A percentile compares a stretch with the other conserved stretches of the same genome.
phyloP scores from a whole-genome alignment of 805 yeast genomes.

The Yueomyces sinensis region DNA sequence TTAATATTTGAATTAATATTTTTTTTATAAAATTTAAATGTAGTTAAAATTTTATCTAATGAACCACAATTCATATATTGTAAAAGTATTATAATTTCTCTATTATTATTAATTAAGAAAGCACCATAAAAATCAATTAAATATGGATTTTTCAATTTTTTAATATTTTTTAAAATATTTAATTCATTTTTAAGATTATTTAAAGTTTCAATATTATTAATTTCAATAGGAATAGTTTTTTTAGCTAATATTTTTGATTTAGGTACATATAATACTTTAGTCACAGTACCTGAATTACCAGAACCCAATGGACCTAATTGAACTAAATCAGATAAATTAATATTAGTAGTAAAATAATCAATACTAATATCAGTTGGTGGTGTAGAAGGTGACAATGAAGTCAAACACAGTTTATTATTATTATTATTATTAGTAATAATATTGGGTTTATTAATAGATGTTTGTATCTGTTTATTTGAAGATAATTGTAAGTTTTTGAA shows the following conservation, averaged over 20 bases:
- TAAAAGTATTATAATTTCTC: constrained; percentile 82
- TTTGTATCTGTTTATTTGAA: not conserved
- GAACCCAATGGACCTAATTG: constrained; percentile 70
- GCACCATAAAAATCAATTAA: constrained; percentile 91
- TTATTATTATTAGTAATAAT: no score
- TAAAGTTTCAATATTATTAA: constrained; percentile 33
- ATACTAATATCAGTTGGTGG: no score
- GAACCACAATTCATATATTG: constrained; percentile 95
- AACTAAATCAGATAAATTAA: constrained; percentile 50
- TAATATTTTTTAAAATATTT: constrained; percentile 83
- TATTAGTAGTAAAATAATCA: no score
- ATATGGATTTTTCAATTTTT: constrained; percentile 53
- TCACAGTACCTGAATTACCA: constrained; percentile 90
- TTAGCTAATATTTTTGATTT: constrained; percentile 83
- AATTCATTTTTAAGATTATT: constrained; percentile 75
- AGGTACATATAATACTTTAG: constrained; percentile 80
- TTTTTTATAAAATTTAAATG: constrained; percentile 34
- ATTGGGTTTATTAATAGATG: no score
- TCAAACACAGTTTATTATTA: no score
- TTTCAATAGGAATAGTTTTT: constrained; percentile 76
- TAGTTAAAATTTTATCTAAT: constrained; percentile 58
- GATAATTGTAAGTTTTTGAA: not conserved
- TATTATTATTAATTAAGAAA: constrained; percentile 37
- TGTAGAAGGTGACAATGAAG: no score
- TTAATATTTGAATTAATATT: constrained; percentile 1